phyloP scores from a whole-genome alignment of 441 rosid species.

The Raphanus hybrid region DNA sequence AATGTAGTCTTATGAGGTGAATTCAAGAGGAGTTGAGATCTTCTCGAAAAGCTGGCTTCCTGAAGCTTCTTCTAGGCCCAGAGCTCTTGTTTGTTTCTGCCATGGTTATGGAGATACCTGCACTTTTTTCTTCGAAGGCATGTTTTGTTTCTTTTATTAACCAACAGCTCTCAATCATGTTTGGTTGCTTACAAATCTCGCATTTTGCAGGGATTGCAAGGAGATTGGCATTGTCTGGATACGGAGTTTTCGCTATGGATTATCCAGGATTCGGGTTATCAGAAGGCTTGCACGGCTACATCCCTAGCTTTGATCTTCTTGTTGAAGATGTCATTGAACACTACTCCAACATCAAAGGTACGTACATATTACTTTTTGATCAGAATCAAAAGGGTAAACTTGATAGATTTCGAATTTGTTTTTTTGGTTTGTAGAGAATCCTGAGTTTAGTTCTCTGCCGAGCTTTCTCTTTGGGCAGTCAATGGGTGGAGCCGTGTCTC shows the following conservation, averaged over 20 bases:
- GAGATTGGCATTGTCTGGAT: slow-evolving; percentile 80
- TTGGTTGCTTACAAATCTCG: slow-evolving; percentile 20
- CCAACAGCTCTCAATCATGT: too few relatives aligned
- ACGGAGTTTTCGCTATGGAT: slow-evolving; percentile 92
- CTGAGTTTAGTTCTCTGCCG: slow-evolving; percentile 52
- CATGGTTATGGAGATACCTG: too few relatives aligned
- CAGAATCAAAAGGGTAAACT: not conserved
- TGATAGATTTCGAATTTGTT: not conserved
- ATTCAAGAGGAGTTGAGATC: too few relatives aligned
- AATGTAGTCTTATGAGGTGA: too few relatives aligned
- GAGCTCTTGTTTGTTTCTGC: too few relatives aligned
- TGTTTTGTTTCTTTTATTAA: too few relatives aligned
- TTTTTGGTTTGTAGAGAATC: slow-evolving; percentile 57
- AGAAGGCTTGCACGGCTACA: slow-evolving; percentile 81
- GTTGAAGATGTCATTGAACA: slow-evolving; percentile 85
- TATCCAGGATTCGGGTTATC: slow-evolving; percentile 96
- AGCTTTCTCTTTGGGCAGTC: slow-evolving; percentile 91
- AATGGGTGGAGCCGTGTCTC: slow-evolving; percentile 90
- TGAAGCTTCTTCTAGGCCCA: too few relatives aligned
- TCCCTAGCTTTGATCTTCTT: slow-evolving; percentile 69
- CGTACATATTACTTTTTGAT: not conserved
- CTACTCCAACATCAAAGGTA: slow-evolving; percentile 78
- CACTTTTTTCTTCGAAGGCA: too few relatives aligned
- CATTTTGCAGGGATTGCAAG: slow-evolving; percentile 70
- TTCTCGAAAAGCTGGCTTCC: too few relatives aligned